A percentile compares a stretch with the other conserved stretches of the same genome.
Conservation (phyloP, 495 filamentous ascomycete species). For the Parathielavia appendiculata region DNA sequence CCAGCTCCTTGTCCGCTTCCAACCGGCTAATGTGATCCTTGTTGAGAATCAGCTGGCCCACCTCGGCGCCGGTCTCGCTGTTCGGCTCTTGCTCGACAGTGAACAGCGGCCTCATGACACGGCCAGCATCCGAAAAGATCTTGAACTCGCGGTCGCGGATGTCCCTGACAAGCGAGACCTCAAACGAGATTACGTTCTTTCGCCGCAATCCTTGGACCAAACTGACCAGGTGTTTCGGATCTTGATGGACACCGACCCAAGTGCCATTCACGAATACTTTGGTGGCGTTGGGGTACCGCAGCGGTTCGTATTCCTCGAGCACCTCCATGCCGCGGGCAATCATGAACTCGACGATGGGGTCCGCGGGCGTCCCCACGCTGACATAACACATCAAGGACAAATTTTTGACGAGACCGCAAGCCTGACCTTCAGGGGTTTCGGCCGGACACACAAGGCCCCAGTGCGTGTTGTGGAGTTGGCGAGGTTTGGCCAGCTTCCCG, state of each 20-base stretch:
- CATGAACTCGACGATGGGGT: constrained; percentile 93
- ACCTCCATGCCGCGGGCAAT: constrained; percentile 90
- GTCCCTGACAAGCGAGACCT: constrained; percentile 89
- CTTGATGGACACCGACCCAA: constrained; percentile 88
- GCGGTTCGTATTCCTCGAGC: constrained; percentile 90
- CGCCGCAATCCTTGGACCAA: constrained; percentile 74
- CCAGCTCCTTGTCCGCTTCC: constrained; percentile 51
- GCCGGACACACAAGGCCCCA: constrained; percentile 98
- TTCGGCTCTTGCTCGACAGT: constrained; percentile 70
- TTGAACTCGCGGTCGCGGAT: constrained; percentile 97
- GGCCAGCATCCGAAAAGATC: constrained; percentile 94
- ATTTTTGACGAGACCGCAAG: constrained; percentile 98
- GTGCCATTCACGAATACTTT: constrained; percentile 98
- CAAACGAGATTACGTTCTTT: constrained; percentile 70
- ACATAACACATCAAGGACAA: constrained; percentile 97
- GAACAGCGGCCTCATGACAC: constrained; percentile 88
- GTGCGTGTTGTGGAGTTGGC: constrained; percentile 97
- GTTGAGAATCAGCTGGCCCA: constrained; percentile 73
- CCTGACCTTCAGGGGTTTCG: constrained; percentile 97
- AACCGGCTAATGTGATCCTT: constrained; percentile 73
- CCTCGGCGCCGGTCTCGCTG: constrained; percentile 58
- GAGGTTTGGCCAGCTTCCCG: constrained; percentile 96
- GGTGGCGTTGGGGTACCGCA: constrained; percentile 82
- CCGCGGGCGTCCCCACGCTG: constrained; percentile 82
- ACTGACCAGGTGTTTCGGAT: constrained; percentile 72